Percentiles rank a stretch among this genome's conserved stretches.
phyloP scores from a whole-genome alignment of 23 red algal species.

The Gracilaria caudata region DNA sequence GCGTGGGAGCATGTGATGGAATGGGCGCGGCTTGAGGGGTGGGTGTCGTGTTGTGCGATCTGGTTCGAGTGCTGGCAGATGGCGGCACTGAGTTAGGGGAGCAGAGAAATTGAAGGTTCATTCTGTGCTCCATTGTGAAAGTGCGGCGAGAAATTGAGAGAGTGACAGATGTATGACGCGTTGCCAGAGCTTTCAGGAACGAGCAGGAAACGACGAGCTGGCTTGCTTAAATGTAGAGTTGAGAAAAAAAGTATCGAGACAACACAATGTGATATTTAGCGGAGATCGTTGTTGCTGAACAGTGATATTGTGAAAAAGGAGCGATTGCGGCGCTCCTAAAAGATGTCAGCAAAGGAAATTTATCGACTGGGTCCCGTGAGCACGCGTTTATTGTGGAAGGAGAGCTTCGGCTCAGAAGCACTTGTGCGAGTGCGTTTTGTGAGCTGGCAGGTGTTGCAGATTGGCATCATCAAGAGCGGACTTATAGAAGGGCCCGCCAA shows the following conservation, averaged over 20 bases:
- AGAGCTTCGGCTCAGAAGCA: too few relatives aligned
- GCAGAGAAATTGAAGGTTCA: not conserved
- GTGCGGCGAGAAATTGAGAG: too few relatives aligned
- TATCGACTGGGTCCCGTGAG: too few relatives aligned
- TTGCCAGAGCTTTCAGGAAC: not conserved
- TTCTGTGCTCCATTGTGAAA: not conserved
- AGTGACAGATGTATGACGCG: not conserved
- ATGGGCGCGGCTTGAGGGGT: not conserved
- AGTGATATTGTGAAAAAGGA: not conserved
- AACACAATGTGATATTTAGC: not conserved
- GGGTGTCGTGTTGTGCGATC: not conserved
- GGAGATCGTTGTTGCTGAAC: not conserved
- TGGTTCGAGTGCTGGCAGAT: not conserved
- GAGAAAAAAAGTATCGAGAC: not conserved
- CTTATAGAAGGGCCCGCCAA: too few relatives aligned
- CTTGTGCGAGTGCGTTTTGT: too few relatives aligned
- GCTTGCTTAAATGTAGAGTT: not conserved
- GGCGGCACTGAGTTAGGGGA: not conserved
- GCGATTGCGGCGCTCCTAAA: too few relatives aligned
- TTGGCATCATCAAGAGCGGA: too few relatives aligned
- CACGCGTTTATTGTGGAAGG: too few relatives aligned
- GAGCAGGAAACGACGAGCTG: not conserved
- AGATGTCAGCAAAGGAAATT: too few relatives aligned
- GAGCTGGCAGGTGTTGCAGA: too few relatives aligned
- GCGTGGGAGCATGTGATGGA: not conserved